phyloP scores from a whole-genome alignment of 78 protist genomes.

The Anaeramoeba ignava region DNA sequence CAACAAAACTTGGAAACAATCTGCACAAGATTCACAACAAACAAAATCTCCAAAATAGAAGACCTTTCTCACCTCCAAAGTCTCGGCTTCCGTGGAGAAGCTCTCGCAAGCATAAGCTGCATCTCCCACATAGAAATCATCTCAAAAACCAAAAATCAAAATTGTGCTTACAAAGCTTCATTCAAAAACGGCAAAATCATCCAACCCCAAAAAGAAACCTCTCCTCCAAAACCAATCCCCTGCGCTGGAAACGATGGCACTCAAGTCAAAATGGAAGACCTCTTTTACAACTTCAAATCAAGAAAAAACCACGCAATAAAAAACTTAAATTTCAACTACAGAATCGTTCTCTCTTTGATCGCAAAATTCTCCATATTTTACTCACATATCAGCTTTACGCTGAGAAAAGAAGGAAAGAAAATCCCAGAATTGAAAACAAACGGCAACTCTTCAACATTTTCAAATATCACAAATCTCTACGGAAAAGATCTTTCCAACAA shows the following conservation, averaged over 20 bases:
- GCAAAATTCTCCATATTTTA: not conserved
- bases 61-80: not conserved
- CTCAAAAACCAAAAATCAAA: not conserved
- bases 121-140: not conserved
- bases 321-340: not conserved
- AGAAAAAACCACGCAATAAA: not conserved
- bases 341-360: not conserved
- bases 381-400: not conserved
- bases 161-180: not conserved
- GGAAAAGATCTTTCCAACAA: not conserved
- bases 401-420: not conserved
- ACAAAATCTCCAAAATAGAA: not conserved
- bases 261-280: not conserved
- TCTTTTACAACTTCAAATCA: not conserved
- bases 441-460: not conserved
- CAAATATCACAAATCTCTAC: not conserved
- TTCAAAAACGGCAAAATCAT: not conserved
- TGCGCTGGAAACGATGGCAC: not conserved
- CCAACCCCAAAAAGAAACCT: no score
- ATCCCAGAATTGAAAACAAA: not conserved
- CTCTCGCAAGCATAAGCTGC: not conserved
- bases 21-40: not conserved
- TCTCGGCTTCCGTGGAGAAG: slow-evolving; percentile 1
- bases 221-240: no score
- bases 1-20: not conserved